Conservation (phyloP, 352 stramenopile genomes). For the Globisporangium cederbergense region DNA sequence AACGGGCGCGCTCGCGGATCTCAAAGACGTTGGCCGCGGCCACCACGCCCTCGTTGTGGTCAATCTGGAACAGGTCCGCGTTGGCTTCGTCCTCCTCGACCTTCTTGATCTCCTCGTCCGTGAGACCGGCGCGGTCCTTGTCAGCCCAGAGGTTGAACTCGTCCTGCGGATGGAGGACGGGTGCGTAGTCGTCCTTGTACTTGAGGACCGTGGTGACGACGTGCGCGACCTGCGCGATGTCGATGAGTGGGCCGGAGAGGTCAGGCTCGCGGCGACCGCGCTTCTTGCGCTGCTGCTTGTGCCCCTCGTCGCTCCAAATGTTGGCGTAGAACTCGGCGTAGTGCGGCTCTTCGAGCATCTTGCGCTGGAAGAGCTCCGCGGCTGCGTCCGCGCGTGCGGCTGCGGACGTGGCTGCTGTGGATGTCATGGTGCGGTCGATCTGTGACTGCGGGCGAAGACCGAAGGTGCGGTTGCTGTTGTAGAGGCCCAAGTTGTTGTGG, state of each 20-base stretch:
- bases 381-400: not conserved
- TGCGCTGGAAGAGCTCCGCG: conserved; percentile 11
- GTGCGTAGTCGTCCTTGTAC: conserved; percentile 66
- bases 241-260: conserved; percentile 33
- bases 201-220: conserved; percentile 62
- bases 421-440: not conserved
- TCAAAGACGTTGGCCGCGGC: not conserved
- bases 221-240: conserved; percentile 73
- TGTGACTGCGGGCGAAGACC: not conserved
- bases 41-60: not conserved
- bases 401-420: conserved; percentile 3
- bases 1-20: not conserved
- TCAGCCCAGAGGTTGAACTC: conserved; percentile 61
- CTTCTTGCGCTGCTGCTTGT: conserved; percentile 33
- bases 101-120: conserved; percentile 12
- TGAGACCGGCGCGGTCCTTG: conserved; percentile 12
- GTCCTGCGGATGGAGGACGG: not conserved
- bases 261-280: conserved; percentile 17
- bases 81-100: conserved; percentile 6
- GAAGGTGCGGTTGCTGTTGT: not conserved
- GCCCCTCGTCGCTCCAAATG: conserved; percentile 45
- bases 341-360: conserved; percentile 36
- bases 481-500: not conserved
- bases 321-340: conserved; percentile 58
- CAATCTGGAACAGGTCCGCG: not conserved